Base-by-base conservation (phyloP, 2,329 filamentous ascomycete species). In the Fusarium concolor region DNA sequence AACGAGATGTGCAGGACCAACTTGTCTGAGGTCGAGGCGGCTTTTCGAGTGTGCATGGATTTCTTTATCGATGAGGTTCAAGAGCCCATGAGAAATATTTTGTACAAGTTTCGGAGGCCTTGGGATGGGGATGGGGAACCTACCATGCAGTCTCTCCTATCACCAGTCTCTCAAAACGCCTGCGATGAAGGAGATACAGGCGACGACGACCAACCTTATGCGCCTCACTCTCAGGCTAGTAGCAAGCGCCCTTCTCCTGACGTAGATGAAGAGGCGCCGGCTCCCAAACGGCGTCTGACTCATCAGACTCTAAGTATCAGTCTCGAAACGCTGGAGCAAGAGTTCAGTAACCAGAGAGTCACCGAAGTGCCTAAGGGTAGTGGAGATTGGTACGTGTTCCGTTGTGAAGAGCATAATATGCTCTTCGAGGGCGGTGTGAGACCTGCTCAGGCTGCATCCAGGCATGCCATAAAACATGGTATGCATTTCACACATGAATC, bases 141-240 rank as follows among this genome's bases (percentile, higher is more conserved):
- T 29, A 10, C 5, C 28, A 29, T 24, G 22, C 22, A 6, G 22
- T 6, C 22, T 6, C 22, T 24, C 22, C 22, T 26, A 7, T 31
- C 11, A 12, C 29, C 29, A 14, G 10, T 33, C 6, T 15, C 38
- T 15, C 18, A 12, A 10, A 22, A 22, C 7, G 6, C 6, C 6
- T 9, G 8, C 11, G 38, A 22, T 14, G 18, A 17, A 6, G 38
- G 17, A 11, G 18, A n/a, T 17, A 9, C 29, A 22, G 9, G 6
- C 24, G 7, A 42, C 2, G 12, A 24, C 3, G 5, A 20, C n/a
- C 26, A 22, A 10, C 4, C 5, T 2, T 8, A 3, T 14, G 3
- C 6, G 1, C 5, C n/a, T 4, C 3, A 2, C 1, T 18, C 10
- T 2, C 8, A 11, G 18, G 3, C 5, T 3, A 8, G 15, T 3